These are phyloP conservation scores for Tetracentron sinense DNA, from an alignment of 164 flowering plant species.

Conservation along the genomic window DNA sequence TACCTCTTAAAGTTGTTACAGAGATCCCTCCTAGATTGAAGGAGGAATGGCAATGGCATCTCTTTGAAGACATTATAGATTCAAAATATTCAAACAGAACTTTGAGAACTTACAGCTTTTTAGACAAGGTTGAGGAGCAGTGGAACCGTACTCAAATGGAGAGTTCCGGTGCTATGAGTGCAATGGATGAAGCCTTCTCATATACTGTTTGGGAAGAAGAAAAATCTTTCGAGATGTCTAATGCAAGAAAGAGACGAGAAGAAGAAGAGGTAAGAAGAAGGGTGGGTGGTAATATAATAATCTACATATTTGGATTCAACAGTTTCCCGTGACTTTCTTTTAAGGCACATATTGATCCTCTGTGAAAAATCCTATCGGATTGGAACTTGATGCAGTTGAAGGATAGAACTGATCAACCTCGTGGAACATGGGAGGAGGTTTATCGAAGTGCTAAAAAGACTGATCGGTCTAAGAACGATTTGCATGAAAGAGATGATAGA, in stretches of 20 bases:
- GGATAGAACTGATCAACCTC: slow-evolving; percentile 79
- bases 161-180: slow-evolving; percentile 12
- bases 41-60: slow-evolving; percentile 79
- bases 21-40: slow-evolving; percentile 48
- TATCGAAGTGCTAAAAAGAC: slow-evolving; percentile 80
- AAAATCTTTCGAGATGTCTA: slow-evolving; percentile 35
- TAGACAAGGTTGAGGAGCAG: slow-evolving; percentile 54
- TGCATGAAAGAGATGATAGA: slow-evolving; percentile 97
- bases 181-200: slow-evolving; percentile 45
- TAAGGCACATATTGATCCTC: not conserved
- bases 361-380: slow-evolving; percentile 10
- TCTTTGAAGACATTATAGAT: slow-evolving; percentile 40
- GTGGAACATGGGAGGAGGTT: slow-evolving; percentile 97
- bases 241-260: slow-evolving; percentile 68
- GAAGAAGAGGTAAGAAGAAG: slow-evolving; percentile 75
- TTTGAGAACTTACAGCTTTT: slow-evolving; percentile 27
- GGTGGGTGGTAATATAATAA: no score
- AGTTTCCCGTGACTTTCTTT: not conserved
- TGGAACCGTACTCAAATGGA: slow-evolving; percentile 32
- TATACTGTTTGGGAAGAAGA: slow-evolving; percentile 79
- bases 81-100: slow-evolving; percentile 31
- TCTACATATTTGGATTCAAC: not conserved
- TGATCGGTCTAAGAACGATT: slow-evolving; percentile 66
- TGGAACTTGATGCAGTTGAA: slow-evolving; percentile 58
- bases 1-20: slow-evolving; percentile 40